Evolutionary conservation across 371 early-diverging fungal species (phyloP).

Genomic region (Circinella minor): DNA sequence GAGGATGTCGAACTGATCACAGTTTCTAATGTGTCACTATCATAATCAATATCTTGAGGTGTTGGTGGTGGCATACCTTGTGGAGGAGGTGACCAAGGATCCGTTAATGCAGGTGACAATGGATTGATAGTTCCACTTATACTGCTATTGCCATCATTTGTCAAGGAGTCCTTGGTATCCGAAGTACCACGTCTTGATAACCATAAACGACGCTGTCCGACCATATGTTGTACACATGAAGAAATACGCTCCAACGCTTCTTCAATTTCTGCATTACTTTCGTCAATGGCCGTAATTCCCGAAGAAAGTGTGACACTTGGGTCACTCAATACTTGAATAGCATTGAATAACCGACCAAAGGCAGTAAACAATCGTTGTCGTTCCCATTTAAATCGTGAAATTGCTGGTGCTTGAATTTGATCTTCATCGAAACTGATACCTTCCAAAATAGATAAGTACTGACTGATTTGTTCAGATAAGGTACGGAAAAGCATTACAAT

Average conservation of each 20-base stretch:
- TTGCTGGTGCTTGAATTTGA: constrained; percentile 21
- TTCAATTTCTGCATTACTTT: constrained; percentile 46
- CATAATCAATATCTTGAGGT: constrained; percentile 2
- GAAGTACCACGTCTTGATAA: constrained; percentile 33
- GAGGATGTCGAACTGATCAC: constrained; percentile 5
- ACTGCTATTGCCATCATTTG: not conserved
- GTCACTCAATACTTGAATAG: constrained; percentile 65
- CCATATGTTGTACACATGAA: constrained; percentile 39
- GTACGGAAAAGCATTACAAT: constrained; percentile 46
- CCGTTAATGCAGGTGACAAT: not conserved
- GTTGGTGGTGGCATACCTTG: constrained; percentile 2
- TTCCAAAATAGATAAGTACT: constrained; percentile 37
- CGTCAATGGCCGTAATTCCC: constrained; percentile 41
- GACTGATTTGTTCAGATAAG: constrained; percentile 39
- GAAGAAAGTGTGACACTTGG: constrained; percentile 37
- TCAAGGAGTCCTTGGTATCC: constrained; percentile 15
- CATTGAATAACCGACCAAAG: constrained; percentile 68
- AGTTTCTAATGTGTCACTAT: constrained; percentile 8
- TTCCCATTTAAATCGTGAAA: constrained; percentile 51
- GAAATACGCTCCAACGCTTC: constrained; percentile 44
- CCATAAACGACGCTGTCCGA: constrained; percentile 43
- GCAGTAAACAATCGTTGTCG: constrained; percentile 67
- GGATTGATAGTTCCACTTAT: not conserved
- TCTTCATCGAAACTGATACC: constrained; percentile 24
- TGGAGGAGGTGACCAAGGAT: not conserved